A percentile compares a stretch with the other conserved stretches of the same genome.
Evolutionary conservation across 805 yeast species (phyloP).

Genomic region (Candida wancherniae): DNA sequence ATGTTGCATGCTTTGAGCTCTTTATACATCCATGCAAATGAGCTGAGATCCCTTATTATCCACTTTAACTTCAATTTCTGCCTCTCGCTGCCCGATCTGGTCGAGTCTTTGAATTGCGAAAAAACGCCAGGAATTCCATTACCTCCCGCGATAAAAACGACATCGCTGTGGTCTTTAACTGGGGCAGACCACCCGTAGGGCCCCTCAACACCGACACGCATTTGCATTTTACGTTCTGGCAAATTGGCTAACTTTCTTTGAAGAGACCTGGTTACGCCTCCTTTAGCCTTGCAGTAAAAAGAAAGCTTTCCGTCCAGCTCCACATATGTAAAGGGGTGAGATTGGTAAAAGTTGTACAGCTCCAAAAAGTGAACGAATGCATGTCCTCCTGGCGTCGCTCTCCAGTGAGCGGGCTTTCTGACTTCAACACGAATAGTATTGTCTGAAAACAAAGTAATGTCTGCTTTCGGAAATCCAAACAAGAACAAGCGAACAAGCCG

Average conservation of each 20-base stretch:
- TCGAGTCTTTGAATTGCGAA: constrained; percentile 36
- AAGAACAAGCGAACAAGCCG: constrained; percentile 29
- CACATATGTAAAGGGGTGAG: constrained; percentile 67
- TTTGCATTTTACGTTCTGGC: constrained; percentile 29
- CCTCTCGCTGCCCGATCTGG: constrained; percentile 7
- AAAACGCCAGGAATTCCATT: constrained; percentile 58
- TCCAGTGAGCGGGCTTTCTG: constrained; percentile 46
- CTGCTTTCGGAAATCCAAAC: constrained; percentile 38
- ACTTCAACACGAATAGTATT: constrained; percentile 46
- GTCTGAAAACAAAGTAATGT: constrained; percentile 35
- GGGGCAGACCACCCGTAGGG: constrained; percentile 53
- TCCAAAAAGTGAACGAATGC: constrained; percentile 55
- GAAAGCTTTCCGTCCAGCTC: constrained; percentile 37
- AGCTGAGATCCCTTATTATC: constrained; percentile 37
- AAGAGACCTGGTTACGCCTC: constrained; percentile 51
- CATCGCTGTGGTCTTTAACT: constrained; percentile 42
- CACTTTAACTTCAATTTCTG: constrained; percentile 28
- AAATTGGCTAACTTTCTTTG: constrained; percentile 24
- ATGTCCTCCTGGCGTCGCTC: constrained; percentile 50
- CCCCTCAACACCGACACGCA: constrained; percentile 53
- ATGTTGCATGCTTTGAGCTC: constrained; percentile 32
- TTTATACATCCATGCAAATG: constrained; percentile 36
- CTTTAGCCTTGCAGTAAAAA: constrained; percentile 47
- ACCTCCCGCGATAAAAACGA: constrained; percentile 58
- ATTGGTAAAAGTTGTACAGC: constrained; percentile 55